phyloP scores from a whole-genome alignment of 2,329 filamentous ascomycete species.

The Penicillium freii region DNA sequence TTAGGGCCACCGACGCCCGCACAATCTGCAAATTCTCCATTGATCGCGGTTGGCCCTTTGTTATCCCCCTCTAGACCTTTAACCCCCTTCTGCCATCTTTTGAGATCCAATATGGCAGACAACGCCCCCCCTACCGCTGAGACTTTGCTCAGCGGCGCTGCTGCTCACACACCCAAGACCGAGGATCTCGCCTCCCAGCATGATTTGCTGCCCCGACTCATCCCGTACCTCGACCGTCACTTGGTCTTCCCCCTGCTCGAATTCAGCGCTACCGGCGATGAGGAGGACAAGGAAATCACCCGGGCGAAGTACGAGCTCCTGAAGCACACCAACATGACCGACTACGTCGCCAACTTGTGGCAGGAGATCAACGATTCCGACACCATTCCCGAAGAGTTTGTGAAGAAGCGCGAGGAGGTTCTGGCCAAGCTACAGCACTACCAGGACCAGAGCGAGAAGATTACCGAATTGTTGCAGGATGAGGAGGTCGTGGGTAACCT shows the following conservation, averaged over 20 bases:
- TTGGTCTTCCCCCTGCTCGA: constrained; percentile 95
- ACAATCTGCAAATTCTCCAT: constrained; percentile 30
- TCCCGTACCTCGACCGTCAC: constrained; percentile 90
- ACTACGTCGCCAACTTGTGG: constrained; percentile 91
- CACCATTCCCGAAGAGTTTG: constrained; percentile 78
- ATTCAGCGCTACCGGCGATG: constrained; percentile 79
- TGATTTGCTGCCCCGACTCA: constrained; percentile 82
- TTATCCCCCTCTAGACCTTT: constrained; percentile 17
- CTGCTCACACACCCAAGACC: constrained; percentile 44
- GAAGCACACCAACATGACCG: constrained; percentile 97
- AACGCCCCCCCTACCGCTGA: constrained; percentile 50
- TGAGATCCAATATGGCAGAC: constrained; percentile 51
- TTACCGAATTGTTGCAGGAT: constrained; percentile 79
- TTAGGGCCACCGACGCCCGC: constrained; percentile 33
- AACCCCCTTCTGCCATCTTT: constrained; percentile 19
- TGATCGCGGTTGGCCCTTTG: constrained; percentile 23
- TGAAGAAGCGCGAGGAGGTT: constrained; percentile 85
- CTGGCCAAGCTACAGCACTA: constrained; percentile 77
- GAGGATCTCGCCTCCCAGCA: constrained; percentile 66
- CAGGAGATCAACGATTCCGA: constrained; percentile 81
- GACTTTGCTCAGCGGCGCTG: constrained; percentile 50
- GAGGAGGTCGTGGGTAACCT: constrained; percentile 89
- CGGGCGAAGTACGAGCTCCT: constrained; percentile 90
- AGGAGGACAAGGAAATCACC: constrained; percentile 74
- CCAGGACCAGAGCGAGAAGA: constrained; percentile 83